These are phyloP conservation scores for Meira nashicola DNA, from an alignment of 1,284 basidiomycete genomes.

Conservation along the genomic window DNA sequence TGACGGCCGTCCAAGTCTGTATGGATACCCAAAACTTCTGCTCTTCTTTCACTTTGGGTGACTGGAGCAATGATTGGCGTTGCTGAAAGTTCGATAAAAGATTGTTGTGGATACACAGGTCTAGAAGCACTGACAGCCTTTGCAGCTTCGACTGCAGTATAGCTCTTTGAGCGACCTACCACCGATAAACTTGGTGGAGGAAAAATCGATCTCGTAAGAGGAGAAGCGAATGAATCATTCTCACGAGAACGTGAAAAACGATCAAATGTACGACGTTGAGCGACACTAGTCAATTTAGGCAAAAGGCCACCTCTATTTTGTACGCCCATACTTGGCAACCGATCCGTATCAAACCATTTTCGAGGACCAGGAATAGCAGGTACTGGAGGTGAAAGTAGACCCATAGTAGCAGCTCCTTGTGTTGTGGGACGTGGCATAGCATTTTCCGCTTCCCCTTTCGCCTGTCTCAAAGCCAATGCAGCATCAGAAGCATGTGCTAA, in stretches of 20 bases:
- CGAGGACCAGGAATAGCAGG: background rate
- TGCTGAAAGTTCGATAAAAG: background rate
- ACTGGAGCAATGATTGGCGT: background rate
- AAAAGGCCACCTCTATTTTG: background rate
- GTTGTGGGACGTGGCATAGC: background rate
- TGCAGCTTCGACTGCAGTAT: slow-evolving; percentile 7
- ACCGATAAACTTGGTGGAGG: background rate
- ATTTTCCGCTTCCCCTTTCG: background rate
- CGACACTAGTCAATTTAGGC: background rate
- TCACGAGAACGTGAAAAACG: background rate
- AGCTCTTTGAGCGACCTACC: slow-evolving; percentile 11
- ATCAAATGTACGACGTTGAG: background rate
- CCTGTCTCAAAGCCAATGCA: background rate
- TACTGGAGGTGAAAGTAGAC: slow-evolving; percentile 18
- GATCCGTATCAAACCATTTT: slow-evolving; percentile 5
- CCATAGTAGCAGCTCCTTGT: slow-evolving; percentile 32
- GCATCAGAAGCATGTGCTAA: slow-evolving; percentile 36
- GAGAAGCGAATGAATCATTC: slow-evolving; percentile 4
- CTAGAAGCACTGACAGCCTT: background rate
- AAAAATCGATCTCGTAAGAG: background rate
- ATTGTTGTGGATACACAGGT: no score
- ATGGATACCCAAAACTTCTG: slow-evolving; percentile 8
- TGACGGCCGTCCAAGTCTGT: slow-evolving; percentile 10
- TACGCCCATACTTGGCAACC: slow-evolving; percentile 2
- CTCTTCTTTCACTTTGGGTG: slow-evolving; percentile 6